Evolutionary conservation across 2,329 filamentous ascomycete genomes (phyloP), one percentile per base, ranked within the genome.

Genomic region (Aspergillus sp.): DNA sequence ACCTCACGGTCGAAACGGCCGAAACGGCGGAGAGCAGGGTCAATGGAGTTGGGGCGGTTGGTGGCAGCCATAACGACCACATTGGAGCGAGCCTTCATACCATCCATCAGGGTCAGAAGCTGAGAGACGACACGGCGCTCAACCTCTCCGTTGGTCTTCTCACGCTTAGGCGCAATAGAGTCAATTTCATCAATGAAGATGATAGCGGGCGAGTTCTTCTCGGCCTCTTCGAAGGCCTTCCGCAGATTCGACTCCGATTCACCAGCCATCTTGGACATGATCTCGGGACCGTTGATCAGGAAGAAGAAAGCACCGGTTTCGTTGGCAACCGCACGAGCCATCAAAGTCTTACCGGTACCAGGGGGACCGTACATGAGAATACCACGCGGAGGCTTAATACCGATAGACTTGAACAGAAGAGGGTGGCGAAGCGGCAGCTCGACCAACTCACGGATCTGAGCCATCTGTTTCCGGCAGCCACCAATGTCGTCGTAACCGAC

Each of bases 211-310:
- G 91, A 95, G 77, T 97, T 97, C 84, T 97, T 97, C 79, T 97
- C 91, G 39, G 93, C 93, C 77, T 97, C 93, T 72, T 97, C 93
- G 63, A 98, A 98, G n/a, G 93, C 93, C 76, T 97, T 97, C 63
- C 93, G 86, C 59, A 98, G 74, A 72, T 97, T 97, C 51, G 91
- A 97, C 73, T 97, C 93, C 50, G 93, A 97, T 74, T 98, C 93
- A 82, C 93, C 93, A 51, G 93, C 93, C 93, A 97, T 97, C 83
- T 97, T 97, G 50, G 91, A 96, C 93, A 98, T 97, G 77, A 98
- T 97, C 72, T 97, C 93, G 45, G 93, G 93, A 56, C 93, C 91
- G 74, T 97, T 97, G 82, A 98, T 97, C 55, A 97, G 76, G 83
- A 98, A 97, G 78, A 98, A 98, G 79, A 97, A 97, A 43, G 91